phyloP scores from a whole-genome alignment of 352 stramenopile species.

The Globisporangium orthogonon region DNA sequence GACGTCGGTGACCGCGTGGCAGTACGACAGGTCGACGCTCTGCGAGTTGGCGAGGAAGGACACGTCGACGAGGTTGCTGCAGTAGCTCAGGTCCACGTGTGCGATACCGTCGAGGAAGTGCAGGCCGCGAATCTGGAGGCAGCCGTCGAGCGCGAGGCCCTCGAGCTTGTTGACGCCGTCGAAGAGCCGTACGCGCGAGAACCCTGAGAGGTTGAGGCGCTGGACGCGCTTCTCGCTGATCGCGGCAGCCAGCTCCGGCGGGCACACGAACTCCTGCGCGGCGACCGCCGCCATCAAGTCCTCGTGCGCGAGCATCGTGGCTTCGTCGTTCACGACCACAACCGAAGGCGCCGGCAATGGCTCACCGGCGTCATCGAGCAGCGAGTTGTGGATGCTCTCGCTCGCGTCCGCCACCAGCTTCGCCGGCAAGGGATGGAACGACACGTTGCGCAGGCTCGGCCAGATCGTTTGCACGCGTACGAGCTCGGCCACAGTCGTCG shows the following conservation, averaged over 20 bases:
- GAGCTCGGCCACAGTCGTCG: slow-evolving; percentile 27
- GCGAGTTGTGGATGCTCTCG: slow-evolving; percentile 32
- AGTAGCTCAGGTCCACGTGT: slow-evolving; percentile 64
- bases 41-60: slow-evolving; percentile 29
- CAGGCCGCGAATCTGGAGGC: slow-evolving; percentile 35
- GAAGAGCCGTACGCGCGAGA: slow-evolving; percentile 43
- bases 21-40: slow-evolving; percentile 63
- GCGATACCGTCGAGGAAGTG: slow-evolving; percentile 29
- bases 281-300: neutral
- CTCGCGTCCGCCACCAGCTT: slow-evolving; percentile 7
- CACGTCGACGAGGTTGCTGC: slow-evolving; percentile 45
- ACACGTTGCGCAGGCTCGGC: slow-evolving; percentile 49
- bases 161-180: slow-evolving; percentile 39
- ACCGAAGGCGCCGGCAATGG: neutral
- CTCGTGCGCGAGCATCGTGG: slow-evolving; percentile 16
- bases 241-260: slow-evolving; percentile 20
- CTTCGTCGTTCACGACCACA: slow-evolving; percentile 11
- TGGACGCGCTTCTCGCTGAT: slow-evolving; percentile 23
- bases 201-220: slow-evolving; percentile 41
- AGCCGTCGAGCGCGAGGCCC: slow-evolving; percentile 55
- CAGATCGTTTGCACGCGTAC: slow-evolving; percentile 30
- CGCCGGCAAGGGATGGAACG: slow-evolving; percentile 42
- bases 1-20: slow-evolving; percentile 47
- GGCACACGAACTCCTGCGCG: slow-evolving; percentile 21
- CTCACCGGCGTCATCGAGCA: slow-evolving; percentile 4